Evolutionary conservation across 179 eudicot species (phyloP), one percentile per base, ranked within the genome.

Genomic region (Vitellaria paradoxa): DNA sequence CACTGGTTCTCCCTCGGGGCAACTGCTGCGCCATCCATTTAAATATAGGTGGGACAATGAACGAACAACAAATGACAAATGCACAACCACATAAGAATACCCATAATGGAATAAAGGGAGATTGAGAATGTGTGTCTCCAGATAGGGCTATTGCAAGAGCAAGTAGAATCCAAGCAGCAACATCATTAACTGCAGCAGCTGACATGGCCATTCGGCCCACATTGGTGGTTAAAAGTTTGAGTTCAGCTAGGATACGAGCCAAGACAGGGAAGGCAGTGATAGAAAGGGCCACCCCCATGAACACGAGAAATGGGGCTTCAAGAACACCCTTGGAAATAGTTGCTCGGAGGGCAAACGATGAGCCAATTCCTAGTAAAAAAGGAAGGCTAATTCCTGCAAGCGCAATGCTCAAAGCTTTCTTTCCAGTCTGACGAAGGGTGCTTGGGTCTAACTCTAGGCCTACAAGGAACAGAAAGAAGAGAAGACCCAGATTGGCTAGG

Each of bases 161-260:
- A n/a, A 90, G 89, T 17, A 90, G 90, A 56, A 90, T 85, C 93
- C 93, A 90, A 6, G 93, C 93, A 20, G 85, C 93, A 53, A 90
- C 90, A 15, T 90, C 93, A 69, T 90, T 90, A 13, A 90, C 91
- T 14, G 93, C 93, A 17, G 92, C 94, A 0, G 91, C 91, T 56
- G 94, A 86, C 94, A 90, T 89, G 65, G 94, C 92, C 86, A 87
- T 83, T 53, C 88, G 80, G 6, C 94, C 94, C 4, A 90, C 86
- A 65, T 90, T 88, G 8, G 92, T 89, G 9, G 92, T 90, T 50
- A 90, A 81, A 52, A 90, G 92, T 80, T 90, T 90, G 30, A 90
- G 87, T 66, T 90, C 94, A 11, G 91, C 94, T 24, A 90, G 75
- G 30, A 90, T 90, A 57, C 94, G 94, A 8, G 94, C 94, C 37